These are phyloP conservation scores for Aureobasidium sp. DNA, from an alignment of 2,329 filamentous ascomycete species.

Conservation along the genomic window DNA sequence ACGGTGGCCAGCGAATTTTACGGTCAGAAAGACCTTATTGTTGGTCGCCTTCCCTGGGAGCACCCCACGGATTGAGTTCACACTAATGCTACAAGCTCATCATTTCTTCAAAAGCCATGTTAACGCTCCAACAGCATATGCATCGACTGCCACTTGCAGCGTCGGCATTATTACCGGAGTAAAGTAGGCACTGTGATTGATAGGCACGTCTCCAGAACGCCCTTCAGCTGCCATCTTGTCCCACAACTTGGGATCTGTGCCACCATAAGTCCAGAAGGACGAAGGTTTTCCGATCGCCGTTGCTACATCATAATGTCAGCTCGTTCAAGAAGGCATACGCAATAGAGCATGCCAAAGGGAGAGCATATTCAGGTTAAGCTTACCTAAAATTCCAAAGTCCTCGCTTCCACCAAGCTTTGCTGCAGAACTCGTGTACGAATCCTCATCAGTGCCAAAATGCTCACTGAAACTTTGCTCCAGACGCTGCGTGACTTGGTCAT, in stretches of 20 bases:
- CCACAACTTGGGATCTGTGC: conserved; percentile 44
- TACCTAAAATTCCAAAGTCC: conserved; percentile 53
- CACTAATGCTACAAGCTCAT: not conserved
- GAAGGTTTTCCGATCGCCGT: conserved; percentile 42
- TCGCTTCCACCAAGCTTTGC: conserved; percentile 45
- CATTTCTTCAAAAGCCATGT: conserved; percentile 25
- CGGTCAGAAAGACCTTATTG: conserved; percentile 78
- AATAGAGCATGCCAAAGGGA: not conserved
- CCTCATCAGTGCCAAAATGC: conserved; percentile 37
- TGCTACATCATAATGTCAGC: conserved; percentile 24
- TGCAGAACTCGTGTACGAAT: conserved; percentile 33
- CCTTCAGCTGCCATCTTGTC: conserved; percentile 43
- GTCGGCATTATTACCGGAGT: conserved; percentile 54
- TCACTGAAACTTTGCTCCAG: conserved; percentile 40
- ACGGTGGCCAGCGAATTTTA: conserved; percentile 83
- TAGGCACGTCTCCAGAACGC: conserved; percentile 42
- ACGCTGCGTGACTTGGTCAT: conserved; percentile 35
- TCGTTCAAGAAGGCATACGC: not conserved
- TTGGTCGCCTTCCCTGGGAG: conserved; percentile 40
- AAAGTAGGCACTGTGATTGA: conserved; percentile 55
- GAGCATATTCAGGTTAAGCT: not conserved
- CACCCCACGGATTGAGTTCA: not conserved
- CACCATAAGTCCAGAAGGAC: conserved; percentile 51
- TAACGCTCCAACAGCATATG: conserved; percentile 31
- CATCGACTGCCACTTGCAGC: conserved; percentile 42